Base-by-base conservation (phyloP, 805 yeast genomes). In the Cyberlindnera americana region DNA sequence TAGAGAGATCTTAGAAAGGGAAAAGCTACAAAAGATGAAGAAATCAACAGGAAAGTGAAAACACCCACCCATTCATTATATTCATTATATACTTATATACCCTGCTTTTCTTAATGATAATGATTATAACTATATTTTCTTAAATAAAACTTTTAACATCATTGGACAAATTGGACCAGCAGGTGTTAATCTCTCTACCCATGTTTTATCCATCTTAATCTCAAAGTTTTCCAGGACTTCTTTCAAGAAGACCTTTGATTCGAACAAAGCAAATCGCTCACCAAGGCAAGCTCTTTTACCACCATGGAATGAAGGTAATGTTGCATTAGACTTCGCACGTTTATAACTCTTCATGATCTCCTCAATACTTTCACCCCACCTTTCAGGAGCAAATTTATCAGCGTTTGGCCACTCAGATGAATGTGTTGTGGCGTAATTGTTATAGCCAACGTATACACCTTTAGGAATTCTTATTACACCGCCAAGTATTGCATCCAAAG, bases 241-340 rank as follows among this genome's bases (percentile, higher is more conserved):
- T 6, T 57, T 52, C 5, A 75, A 35, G 9, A 71, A 62, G 11
- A 65, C 53, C 43, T 70, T 67, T 19, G 68, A 56, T 48, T 75
- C 76, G 28, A 58, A 54, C 8, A 77, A 55, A 1, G 81, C 82
- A 53, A 74, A 67, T 47, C 73, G 72, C 48, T 78, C 83, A 5
- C 83, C 83, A 15, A 78, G 54, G 53, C 83, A 78, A 0, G 81
- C 81, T 32, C 83, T 57, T 46, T 64, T 72, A 9, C 82, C 70
- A 6, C 83, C 83, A 53, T 77, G 83, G 45, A 77, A 77, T 0
- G 80, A 69, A 4, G 77, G 70, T 14, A 77, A 52, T 8, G 62
- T 64, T 7, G 73, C 66, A n/a, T 53, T 56, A 30, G 71, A 62
- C 50, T 77, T 77, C 8, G 74, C 65, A 13, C 46, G 48, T 27